These are phyloP conservation scores for Xerophyta viscosa DNA, from an alignment of 106 monocot genomes.

Conservation along the genomic window DNA sequence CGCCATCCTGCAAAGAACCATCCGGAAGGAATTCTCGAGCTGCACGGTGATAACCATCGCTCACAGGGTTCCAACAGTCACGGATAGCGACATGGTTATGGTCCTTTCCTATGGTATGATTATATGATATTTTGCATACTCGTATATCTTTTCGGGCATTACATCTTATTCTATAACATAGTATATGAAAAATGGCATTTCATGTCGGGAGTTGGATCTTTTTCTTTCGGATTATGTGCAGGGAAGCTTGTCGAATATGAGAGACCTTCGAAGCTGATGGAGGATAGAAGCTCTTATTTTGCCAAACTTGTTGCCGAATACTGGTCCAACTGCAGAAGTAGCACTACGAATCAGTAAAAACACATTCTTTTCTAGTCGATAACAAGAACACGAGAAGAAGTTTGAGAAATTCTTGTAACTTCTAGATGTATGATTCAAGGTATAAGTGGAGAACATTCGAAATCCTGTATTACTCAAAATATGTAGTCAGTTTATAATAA, in stretches of 20 bases:
- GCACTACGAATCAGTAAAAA: neutral
- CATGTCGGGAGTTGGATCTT: neutral
- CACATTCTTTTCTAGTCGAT: too few relatives aligned
- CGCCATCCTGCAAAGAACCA: constrained; percentile 5
- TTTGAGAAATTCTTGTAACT: too few relatives aligned
- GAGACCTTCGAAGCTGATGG: constrained; percentile 65
- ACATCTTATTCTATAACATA: too few relatives aligned
- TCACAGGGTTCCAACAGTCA: constrained; percentile 11
- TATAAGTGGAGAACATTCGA: too few relatives aligned
- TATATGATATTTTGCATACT: too few relatives aligned
- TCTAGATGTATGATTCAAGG: too few relatives aligned
- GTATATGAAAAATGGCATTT: too few relatives aligned
- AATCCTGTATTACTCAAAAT: too few relatives aligned
- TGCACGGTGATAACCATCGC: constrained; percentile 12
- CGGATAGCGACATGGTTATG: constrained; percentile 13
- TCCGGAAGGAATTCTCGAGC: constrained; percentile 7
- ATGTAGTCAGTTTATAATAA: too few relatives aligned
- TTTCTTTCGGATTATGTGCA: constrained; percentile 11
- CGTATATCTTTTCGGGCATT: too few relatives aligned
- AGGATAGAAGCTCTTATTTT: constrained; percentile 43
- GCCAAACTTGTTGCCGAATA: constrained; percentile 77
- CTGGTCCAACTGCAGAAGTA: constrained; percentile 51
- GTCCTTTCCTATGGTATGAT: constrained; percentile 7
- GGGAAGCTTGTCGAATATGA: constrained; percentile 85
- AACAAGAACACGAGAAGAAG: too few relatives aligned